Conservation (phyloP, 2,329 filamentous ascomycete species). For the Microcyclosporella mali region DNA sequence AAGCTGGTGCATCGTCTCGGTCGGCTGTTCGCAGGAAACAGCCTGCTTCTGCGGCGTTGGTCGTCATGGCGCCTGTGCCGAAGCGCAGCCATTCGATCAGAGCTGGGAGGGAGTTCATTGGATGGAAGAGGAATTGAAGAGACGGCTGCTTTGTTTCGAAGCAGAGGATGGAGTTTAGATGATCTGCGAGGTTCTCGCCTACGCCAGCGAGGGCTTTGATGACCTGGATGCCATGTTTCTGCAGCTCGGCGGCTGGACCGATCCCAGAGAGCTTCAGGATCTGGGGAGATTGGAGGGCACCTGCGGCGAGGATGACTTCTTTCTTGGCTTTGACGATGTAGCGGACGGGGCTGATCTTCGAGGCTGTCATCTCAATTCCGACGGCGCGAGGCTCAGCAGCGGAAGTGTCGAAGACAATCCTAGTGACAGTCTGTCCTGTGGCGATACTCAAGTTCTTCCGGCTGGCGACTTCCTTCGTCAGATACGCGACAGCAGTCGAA, state of each 20-base stretch:
- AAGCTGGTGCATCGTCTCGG: slow-evolving; percentile 9
- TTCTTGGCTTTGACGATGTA: slow-evolving; percentile 25
- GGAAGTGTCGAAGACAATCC: slow-evolving; percentile 16
- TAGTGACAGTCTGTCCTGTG: slow-evolving; percentile 23
- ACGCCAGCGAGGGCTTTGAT: slow-evolving; percentile 5
- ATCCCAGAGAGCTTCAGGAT: slow-evolving; percentile 57
- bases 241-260: slow-evolving; percentile 32
- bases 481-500: slow-evolving; percentile 24
- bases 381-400: slow-evolving; percentile 10
- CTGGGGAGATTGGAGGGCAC: slow-evolving; percentile 51
- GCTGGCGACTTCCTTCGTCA: slow-evolving; percentile 16
- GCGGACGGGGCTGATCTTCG: slow-evolving; percentile 9
- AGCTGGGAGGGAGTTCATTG: slow-evolving; percentile 12
- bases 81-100: slow-evolving; percentile 14
- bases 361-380: slow-evolving; percentile 19
- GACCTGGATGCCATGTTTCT: slow-evolving; percentile 25
- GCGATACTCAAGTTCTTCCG: slow-evolving; percentile 23
- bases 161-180: slow-evolving; percentile 16
- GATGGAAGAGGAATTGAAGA: slow-evolving; percentile 37
- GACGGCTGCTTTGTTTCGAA: slow-evolving; percentile 10
- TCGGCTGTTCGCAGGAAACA: slow-evolving; percentile 11
- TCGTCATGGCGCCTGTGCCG: slow-evolving; percentile 16
- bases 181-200: slow-evolving; percentile 12
- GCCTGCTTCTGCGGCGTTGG: slow-evolving; percentile 9
- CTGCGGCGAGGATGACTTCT: slow-evolving; percentile 51